phyloP scores from a whole-genome alignment of 1,284 basidiomycete species.

The Sporisorium exsertum region DNA sequence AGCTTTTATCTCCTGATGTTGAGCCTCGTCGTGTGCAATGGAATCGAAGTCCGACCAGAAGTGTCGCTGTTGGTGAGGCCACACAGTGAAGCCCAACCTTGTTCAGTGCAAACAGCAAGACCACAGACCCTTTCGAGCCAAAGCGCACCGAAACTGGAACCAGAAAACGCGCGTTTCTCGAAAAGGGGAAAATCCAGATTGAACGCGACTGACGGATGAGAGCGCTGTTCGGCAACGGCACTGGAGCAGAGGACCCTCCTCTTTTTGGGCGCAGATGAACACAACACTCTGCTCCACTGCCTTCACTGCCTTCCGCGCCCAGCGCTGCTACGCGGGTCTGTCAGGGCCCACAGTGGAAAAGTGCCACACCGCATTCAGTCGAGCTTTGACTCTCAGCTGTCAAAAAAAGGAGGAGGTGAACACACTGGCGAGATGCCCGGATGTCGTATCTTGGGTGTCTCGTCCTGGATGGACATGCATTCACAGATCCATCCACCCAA shows the following conservation, averaged over 20 bases:
- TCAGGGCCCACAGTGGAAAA: slow-evolving; percentile 10
- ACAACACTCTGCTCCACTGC: slow-evolving; percentile 9
- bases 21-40: no score
- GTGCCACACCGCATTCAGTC: slow-evolving; percentile 6
- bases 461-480: neutral
- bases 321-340: no score
- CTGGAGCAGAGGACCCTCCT: slow-evolving; percentile 15
- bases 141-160: slow-evolving; percentile 5
- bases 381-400: slow-evolving; percentile 21
- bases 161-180: no score
- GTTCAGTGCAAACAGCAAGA: neutral
- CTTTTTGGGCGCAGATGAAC: neutral
- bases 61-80: neutral
- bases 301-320: neutral
- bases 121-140: neutral
- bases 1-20: no score
- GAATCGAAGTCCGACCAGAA: no score
- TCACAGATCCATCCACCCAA: neutral
- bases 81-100: neutral
- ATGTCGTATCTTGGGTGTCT: neutral
- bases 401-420: neutral
- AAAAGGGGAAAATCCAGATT: neutral
- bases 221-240: neutral
- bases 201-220: slow-evolving; percentile 8
- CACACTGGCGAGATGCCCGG: slow-evolving; percentile 10